phyloP scores from a whole-genome alignment of 805 yeast genomes.

The Ogataea nitratoaversa region DNA sequence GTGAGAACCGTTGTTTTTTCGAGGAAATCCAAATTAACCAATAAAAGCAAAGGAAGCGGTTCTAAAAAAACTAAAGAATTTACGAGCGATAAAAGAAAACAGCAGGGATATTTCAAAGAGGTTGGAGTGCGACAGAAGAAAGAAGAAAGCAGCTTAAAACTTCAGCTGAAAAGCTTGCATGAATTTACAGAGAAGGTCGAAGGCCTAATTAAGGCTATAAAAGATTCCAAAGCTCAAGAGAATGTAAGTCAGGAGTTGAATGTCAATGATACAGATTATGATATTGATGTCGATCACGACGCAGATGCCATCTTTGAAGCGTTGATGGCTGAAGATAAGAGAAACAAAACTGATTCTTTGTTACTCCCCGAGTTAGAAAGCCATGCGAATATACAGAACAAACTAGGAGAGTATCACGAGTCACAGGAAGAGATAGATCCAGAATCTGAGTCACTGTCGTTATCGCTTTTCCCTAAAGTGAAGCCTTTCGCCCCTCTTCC shows the following conservation, averaged over 20 bases:
- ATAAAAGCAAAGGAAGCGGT: background rate
- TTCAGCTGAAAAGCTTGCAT: conserved; percentile 26
- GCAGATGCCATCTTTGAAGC: conserved; percentile 27
- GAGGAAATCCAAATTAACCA: conserved; percentile 1
- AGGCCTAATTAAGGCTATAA: conserved; percentile 17
- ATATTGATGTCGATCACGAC: conserved; percentile 19
- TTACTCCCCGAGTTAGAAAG: too few relatives aligned
- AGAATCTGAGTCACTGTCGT: too few relatives aligned
- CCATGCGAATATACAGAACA: too few relatives aligned
- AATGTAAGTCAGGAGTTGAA: conserved; percentile 18
- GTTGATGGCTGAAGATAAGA: conserved; percentile 17
- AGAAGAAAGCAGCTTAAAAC: conserved; percentile 25
- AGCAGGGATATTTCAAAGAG: background rate
- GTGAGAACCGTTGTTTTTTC: conserved; percentile 8
- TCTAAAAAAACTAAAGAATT: background rate
- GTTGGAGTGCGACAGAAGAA: conserved; percentile 21
- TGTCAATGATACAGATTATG: conserved; percentile 13
- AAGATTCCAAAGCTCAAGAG: conserved; percentile 15
- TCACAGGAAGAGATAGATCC: too few relatives aligned
- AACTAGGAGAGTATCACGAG: too few relatives aligned
- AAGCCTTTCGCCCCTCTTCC: conserved; percentile 33
- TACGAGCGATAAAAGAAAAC: too few relatives aligned
- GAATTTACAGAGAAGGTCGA: conserved; percentile 27
- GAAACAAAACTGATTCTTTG: background rate
- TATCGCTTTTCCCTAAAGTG: conserved; percentile 23